Evolutionary conservation across 495 filamentous ascomycete genomes (phyloP).

Genomic region (Aspergillus mulundensis): DNA sequence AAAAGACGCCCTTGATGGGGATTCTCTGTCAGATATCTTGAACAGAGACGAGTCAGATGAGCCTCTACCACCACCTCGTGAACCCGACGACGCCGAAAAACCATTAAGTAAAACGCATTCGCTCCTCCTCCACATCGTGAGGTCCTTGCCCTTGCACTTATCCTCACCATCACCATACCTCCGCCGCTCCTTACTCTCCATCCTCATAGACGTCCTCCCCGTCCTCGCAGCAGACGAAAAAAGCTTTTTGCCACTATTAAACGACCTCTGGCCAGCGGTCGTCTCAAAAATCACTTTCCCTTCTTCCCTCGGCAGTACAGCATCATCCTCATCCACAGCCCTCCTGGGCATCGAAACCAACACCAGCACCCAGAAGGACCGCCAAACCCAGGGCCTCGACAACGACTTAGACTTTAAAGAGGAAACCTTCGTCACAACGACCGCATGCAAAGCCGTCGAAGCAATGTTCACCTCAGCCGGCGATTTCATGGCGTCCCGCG

Average conservation of each 20-base stretch:
- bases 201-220: conserved; percentile 64
- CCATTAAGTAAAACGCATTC: conserved; percentile 52
- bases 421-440: conserved; percentile 68
- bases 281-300: conserved; percentile 55
- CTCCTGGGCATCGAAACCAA: conserved; percentile 17
- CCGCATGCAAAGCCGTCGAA: conserved; percentile 62
- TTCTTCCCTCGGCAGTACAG: conserved; percentile 25
- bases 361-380: not conserved
- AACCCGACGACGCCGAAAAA: conserved; percentile 51
- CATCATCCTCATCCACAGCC: conserved; percentile 28
- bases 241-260: conserved; percentile 80
- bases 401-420: conserved; percentile 47
- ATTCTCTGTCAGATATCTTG: conserved; percentile 30
- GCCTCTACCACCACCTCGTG: conserved; percentile 37
- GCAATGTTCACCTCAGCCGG: conserved; percentile 60
- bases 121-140: conserved; percentile 64
- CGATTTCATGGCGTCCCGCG: conserved; percentile 71
- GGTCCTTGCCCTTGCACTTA: conserved; percentile 77
- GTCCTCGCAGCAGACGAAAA: conserved; percentile 70
- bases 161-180: conserved; percentile 75
- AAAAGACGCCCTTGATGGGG: conserved; percentile 21
- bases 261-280: conserved; percentile 82
- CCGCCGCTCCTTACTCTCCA: conserved; percentile 68
- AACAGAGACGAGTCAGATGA: conserved; percentile 36
- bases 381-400: conserved; percentile 8